Conservation (phyloP, 2,329 filamentous ascomycete genomes). For the Talaromyces sp. region DNA sequence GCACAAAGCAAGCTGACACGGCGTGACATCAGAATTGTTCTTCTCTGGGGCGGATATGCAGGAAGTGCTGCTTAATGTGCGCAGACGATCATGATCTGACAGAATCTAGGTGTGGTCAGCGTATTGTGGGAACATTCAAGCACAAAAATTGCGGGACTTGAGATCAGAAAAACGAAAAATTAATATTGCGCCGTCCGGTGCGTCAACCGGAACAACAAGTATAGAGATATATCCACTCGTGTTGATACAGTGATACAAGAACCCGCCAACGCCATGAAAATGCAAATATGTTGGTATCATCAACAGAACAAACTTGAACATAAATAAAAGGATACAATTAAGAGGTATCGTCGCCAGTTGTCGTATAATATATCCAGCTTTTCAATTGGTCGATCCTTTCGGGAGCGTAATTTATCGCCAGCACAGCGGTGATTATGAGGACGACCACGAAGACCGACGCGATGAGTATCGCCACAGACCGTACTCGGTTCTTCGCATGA, state of each 20-base stretch:
- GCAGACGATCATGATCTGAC: background rate
- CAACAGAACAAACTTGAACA: background rate
- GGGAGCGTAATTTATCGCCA: constrained; percentile 51
- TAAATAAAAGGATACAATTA: background rate
- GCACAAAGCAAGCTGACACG: background rate
- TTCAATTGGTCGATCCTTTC: constrained; percentile 29
- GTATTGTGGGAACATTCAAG: background rate
- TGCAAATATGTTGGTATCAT: background rate
- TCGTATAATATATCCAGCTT: constrained; percentile 31
- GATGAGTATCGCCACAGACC: constrained; percentile 70
- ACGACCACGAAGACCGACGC: constrained; percentile 59
- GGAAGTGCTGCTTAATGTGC: background rate
- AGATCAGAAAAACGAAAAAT: background rate
- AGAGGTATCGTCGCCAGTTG: constrained; percentile 17
- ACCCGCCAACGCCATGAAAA: background rate
- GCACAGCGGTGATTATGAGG: constrained; percentile 59
- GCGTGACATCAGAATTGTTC: too few species aligned
- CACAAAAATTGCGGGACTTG: background rate
- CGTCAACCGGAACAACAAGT: background rate
- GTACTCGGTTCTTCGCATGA: constrained; percentile 67
- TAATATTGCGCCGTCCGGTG: background rate
- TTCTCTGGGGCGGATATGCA: background rate
- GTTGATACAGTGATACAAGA: background rate
- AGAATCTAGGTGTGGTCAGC: background rate
- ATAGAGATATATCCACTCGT: background rate